Conservation (phyloP, 768 basidiomycete species). For the Boletus patriciae region DNA sequence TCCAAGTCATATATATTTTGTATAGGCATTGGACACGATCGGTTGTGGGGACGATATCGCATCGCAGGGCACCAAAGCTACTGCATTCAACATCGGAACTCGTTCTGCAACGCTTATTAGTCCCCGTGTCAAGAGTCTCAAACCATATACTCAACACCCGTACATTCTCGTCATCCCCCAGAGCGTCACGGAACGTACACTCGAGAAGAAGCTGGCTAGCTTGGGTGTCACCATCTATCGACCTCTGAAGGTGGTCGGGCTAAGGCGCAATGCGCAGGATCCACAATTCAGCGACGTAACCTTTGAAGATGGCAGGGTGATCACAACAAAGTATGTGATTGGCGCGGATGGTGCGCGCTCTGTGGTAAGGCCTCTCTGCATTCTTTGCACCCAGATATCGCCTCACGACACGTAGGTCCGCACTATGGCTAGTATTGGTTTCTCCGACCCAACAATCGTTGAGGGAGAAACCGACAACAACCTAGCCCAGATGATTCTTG, state of each 20-base stretch:
- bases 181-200: conserved; percentile 41
- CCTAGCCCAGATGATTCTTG: conserved; percentile 44
- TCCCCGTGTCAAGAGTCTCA: conserved; percentile 37
- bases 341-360: conserved; percentile 55
- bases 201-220: conserved; percentile 36
- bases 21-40: conserved; percentile 47
- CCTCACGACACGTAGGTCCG: conserved; percentile 38
- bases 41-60: conserved; percentile 41
- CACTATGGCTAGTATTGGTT: conserved; percentile 40
- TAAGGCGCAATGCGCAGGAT: conserved; percentile 33
- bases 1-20: conserved; percentile 27
- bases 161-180: conserved; percentile 46
- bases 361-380: conserved; percentile 31
- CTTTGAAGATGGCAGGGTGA: conserved; percentile 47
- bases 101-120: conserved; percentile 30
- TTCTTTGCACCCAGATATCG: background rate
- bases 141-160: conserved; percentile 44
- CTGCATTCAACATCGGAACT: conserved; percentile 29
- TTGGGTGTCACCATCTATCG: conserved; percentile 37
- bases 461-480: conserved; percentile 25
- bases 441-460: conserved; percentile 42
- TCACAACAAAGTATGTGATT: conserved; percentile 47
- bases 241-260: conserved; percentile 41
- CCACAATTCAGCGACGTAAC: conserved; percentile 37
- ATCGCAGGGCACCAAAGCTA: conserved; percentile 36